phyloP scores from a whole-genome alignment of 1,284 basidiomycete genomes.

The Apiotrichum sp. region DNA sequence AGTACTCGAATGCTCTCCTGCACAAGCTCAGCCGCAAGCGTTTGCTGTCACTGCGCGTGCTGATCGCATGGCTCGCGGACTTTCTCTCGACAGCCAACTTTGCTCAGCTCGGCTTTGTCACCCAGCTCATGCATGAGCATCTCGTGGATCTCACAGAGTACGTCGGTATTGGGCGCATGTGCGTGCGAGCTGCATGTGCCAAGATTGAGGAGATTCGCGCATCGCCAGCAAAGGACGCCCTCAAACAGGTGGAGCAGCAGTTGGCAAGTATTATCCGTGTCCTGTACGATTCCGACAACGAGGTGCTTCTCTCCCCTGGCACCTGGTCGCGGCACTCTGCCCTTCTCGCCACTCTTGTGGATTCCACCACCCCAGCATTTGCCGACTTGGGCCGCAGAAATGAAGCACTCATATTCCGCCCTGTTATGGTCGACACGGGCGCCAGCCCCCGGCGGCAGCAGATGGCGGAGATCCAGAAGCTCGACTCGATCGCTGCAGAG shows the following conservation, averaged over 20 bases:
- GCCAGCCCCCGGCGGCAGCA: slow-evolving; percentile 48
- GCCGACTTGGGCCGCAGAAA: slow-evolving; percentile 60
- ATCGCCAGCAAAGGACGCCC: slow-evolving; percentile 21
- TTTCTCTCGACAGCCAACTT: slow-evolving; percentile 69
- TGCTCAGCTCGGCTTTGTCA: slow-evolving; percentile 76
- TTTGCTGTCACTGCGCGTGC: slow-evolving; percentile 72
- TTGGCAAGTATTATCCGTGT: slow-evolving; percentile 32
- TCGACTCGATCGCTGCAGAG: slow-evolving; percentile 69
- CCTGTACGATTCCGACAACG: slow-evolving; percentile 27
- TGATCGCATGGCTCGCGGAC: slow-evolving; percentile 77
- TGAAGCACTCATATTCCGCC: slow-evolving; percentile 67
- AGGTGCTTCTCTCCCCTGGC: slow-evolving; percentile 36
- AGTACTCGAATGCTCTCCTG: slow-evolving; percentile 57
- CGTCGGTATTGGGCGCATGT: slow-evolving; percentile 28
- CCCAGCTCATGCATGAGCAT: slow-evolving; percentile 71
- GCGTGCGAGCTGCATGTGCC: slow-evolving; percentile 32
- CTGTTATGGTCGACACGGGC: slow-evolving; percentile 50
- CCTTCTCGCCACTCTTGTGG: slow-evolving; percentile 22
- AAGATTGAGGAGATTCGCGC: slow-evolving; percentile 57
- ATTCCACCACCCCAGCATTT: slow-evolving; percentile 11
- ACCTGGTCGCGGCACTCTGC: slow-evolving; percentile 54
- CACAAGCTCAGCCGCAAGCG: slow-evolving; percentile 72
- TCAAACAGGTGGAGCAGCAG: slow-evolving; percentile 29
- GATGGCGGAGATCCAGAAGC: slow-evolving; percentile 71
- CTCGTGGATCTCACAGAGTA: slow-evolving; percentile 61